Evolutionary conservation across 306 rosid species (phyloP), one percentile per base, ranked within the genome.

Genomic region (Begonia peltatifolia): DNA sequence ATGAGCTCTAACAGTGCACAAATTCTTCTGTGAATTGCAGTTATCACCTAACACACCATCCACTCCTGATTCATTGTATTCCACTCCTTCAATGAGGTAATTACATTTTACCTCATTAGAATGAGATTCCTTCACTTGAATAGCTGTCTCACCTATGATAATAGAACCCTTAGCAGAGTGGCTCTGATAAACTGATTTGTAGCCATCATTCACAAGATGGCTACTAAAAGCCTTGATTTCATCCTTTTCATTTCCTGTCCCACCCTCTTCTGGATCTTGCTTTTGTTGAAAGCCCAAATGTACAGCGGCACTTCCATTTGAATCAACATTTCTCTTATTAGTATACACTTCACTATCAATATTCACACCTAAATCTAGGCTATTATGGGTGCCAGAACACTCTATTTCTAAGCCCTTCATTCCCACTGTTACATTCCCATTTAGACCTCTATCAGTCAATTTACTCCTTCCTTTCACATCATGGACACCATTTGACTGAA

Each of bases 331-430:
- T 60, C 69, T 74, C 43, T 65, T 58, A 73, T 56, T 63, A 56
- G 67, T 66, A 75, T 80, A 71, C 65, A 68, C 55, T 66, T 75
- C 79, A 56, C 63, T 75, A 64, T 74, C 92, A 74, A 59, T 92
- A 79, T 87, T 79, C 83, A 84, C 99, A 86, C 79, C 93, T 81
- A 87, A 65, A 63, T 73, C 89, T 81, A 87, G 56, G 69, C 84
- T 87, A 73, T 63, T 70, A 71, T 70, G 89, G 46, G 71, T 50
- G 46, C 75, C 69, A 49, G 77, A 70, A 68, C 84, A 79, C 74
- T 72, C 87, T 12, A 73, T 72, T 68, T 77, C 85, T 53, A 81
- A 68, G 57, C 72, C 81, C 74, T 59, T 74, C 54, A 57, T 50
- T 64, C 82, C 84, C 55, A 69, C 63, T 55, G 68, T 68, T 63